These are phyloP conservation scores for Isoetes engelmannii DNA, from an alignment of 83 land plant genomes.

Conservation along the genomic window DNA sequence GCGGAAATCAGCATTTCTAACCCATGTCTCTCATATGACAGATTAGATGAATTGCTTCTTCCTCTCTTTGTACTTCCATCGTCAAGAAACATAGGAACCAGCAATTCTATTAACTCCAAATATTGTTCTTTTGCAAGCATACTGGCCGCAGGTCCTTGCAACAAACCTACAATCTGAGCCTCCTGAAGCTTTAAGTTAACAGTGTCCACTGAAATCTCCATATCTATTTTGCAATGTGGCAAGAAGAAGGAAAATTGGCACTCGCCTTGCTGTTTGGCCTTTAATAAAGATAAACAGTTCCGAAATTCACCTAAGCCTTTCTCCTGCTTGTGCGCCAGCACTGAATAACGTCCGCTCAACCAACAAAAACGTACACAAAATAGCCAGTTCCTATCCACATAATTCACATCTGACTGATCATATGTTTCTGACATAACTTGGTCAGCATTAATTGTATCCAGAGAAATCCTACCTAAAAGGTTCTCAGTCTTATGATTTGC, in stretches of 20 bases:
- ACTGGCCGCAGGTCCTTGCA: conserved; percentile 41
- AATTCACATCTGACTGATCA: no score
- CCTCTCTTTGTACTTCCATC: conserved; percentile 10
- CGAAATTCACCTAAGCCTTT: conserved; percentile 59
- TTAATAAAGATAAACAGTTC: conserved; percentile 41
- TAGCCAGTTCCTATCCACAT: conserved; percentile 19
- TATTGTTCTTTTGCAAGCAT: conserved; percentile 63
- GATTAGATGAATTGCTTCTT: conserved; percentile 35
- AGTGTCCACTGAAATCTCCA: conserved; percentile 47
- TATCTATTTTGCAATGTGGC: conserved; percentile 71
- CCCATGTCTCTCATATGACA: conserved; percentile 57
- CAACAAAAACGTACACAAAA: conserved; percentile 88
- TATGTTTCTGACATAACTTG: no score
- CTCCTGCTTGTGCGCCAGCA: conserved; percentile 51
- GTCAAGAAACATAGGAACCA: conserved; percentile 54
- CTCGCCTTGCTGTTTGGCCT: conserved; percentile 12
- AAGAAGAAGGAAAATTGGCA: conserved; percentile 19
- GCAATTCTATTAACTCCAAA: conserved; percentile 50
- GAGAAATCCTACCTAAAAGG: no score
- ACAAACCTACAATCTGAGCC: conserved; percentile 48
- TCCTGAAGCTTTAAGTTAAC: conserved; percentile 60
- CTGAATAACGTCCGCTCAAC: conserved; percentile 62
- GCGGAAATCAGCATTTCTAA: conserved; percentile 57
- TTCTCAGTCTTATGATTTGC: no score
- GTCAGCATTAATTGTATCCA: no score